Evolutionary conservation across 1,139 yeast genomes (phyloP), one percentile per base, ranked within the genome.

Genomic region (Saccharomyces hybrid): DNA sequence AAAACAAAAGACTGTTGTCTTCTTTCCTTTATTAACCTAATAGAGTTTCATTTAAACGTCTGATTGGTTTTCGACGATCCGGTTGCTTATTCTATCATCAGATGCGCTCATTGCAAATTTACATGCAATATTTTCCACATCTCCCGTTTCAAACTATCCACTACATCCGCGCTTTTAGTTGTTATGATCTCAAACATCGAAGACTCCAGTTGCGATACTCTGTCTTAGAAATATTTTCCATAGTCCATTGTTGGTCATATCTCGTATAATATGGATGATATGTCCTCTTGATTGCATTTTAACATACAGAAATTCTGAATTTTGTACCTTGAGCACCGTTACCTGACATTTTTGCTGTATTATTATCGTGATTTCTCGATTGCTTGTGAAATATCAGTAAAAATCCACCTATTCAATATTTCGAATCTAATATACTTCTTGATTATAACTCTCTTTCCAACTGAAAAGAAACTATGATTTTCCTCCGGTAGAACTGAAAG

Each of bases 321-420:
- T 93, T 93, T 87, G 91, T 93, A 84, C 99, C 99, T 81, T 96
- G 89, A 83, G 97, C 95, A 84, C 95, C 95, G 77, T 86, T 82
- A 75, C 86, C 86, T 75, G 89, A 84, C 89, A 84, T 84, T 75
- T 57, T 73, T 75, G 62, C 61, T 64, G 62, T 63, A 60, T 64
- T 57, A 54, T 49, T 52, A 27, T 32, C 48, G 47, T 46, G 34
- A 46, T 31, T 41, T 16, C 44, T 53, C 29, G 42, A n/a, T 47
- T 41, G 11, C 11, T 38, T 38, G 23, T 38, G 13, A 19, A 16
- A 38, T 38, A 16, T 0, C 13, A 2, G 5, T 7, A 16, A 8
- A 38, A 8, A 9, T 9, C 25, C 23, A 38, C 13, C 3, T 38
- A 4, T 19, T 16, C 25, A 38, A 38, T 38, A 4, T 38, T 19